Base-by-base conservation (phyloP, 495 filamentous ascomycete species). In the Evernia prunastri region DNA sequence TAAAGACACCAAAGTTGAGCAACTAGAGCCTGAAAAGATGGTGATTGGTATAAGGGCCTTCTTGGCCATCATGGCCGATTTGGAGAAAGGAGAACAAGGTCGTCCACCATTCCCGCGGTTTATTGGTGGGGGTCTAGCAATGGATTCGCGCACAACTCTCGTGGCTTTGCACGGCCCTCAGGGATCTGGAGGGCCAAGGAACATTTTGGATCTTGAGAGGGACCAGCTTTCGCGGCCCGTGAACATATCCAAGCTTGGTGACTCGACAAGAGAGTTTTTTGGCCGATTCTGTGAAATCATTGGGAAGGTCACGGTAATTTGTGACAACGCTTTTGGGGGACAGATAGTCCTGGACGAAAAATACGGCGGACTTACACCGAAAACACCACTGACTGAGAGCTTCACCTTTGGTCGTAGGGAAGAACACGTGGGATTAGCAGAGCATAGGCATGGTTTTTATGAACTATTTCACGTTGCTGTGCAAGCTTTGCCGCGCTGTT, bases 291-390 rank as follows among this genome's bases (percentile, higher is more conserved):
- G 91, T 70, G 91, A 97, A 69, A 92, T 97, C 10, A 78, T 99
- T 11, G 92, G 93, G 33, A 94, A 96, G 72, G 95, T 99, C 54
- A 96, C 92, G 2, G 86, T 96, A 37, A 85, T 97, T 15, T 97
- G 94, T 73, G 93, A 97, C 73, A 93, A 94, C 65, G 89, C 93
- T 9, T 97, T 97, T 74, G 95, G 95, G 59, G 94, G 94, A 7
- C 94, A 99, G 73, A 94, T 92, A 33, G 90, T 89, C 3, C 75
- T 97, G 54, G 94, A 99, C 67, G 95, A 99, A 73, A 96, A 96
- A 72, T 95, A 97, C 72, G 87, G 87, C 60, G 84, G 87, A 63
- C 81, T 85, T 25, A 90, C 89, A 0, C 92, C 93, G 0, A 96
- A 96, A 72, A 97, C 95, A 0, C 95, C 95, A 3, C 90, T 97